These are phyloP conservation scores for Chytriomyces sp. DNA, from an alignment of 192 early-diverging fungal genomes.

Conservation along the genomic window DNA sequence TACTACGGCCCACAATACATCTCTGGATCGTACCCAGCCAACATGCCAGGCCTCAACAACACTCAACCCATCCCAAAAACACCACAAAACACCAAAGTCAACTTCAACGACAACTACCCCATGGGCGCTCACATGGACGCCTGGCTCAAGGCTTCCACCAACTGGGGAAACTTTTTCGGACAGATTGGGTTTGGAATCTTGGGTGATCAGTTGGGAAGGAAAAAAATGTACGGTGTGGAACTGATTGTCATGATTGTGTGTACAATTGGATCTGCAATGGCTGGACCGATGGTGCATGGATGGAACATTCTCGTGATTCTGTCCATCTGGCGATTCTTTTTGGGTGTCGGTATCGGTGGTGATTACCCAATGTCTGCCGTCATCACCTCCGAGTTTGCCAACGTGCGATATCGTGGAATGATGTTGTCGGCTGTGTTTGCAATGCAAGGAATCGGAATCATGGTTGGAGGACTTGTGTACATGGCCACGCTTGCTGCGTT, in stretches of 20 bases:
- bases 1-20: conserved; percentile 40
- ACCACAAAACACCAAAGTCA: conserved; percentile 32
- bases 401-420: conserved; percentile 78
- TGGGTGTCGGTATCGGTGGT: conserved; percentile 93
- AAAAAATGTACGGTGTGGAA: conserved; percentile 85
- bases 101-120: conserved; percentile 31
- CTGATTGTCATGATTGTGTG: conserved; percentile 89
- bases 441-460: conserved; percentile 91
- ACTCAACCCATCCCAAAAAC: conserved; percentile 13
- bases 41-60: background rate
- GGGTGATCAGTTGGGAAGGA: conserved; percentile 90
- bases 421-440: conserved; percentile 90
- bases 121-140: conserved; percentile 64
- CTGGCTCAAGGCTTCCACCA: conserved; percentile 85
- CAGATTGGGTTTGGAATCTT: conserved; percentile 88
- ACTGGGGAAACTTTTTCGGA: conserved; percentile 86
- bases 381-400: conserved; percentile 91
- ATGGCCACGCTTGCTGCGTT: conserved; percentile 75
- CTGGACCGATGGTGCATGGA: too few relatives aligned
- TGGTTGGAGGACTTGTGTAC: conserved; percentile 78
- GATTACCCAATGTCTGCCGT: conserved; percentile 95
- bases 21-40: conserved; percentile 9
- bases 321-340: conserved; percentile 87
- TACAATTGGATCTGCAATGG: conserved; percentile 52
- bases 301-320: conserved; percentile 73